phyloP scores from a whole-genome alignment of 2,329 filamentous ascomycete genomes.

The Myrmaecium sp. region DNA sequence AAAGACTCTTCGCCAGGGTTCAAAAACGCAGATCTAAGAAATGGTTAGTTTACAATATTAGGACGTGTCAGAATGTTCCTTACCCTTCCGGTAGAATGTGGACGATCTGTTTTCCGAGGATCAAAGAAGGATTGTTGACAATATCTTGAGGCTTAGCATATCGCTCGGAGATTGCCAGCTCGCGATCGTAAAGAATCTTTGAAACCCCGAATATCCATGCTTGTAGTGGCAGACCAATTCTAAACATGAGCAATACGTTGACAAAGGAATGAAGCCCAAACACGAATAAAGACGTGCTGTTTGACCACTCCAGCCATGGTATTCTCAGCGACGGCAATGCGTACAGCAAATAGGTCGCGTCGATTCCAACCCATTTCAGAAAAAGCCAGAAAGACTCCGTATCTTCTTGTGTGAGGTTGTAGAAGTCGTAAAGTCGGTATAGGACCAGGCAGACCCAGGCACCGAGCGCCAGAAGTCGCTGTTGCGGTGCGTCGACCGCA shows the following conservation, averaged over 20 bases:
- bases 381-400: slow-evolving; percentile 80
- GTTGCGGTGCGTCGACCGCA: slow-evolving; percentile 75
- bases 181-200: slow-evolving; percentile 79
- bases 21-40: slow-evolving; percentile 55
- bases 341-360: slow-evolving; percentile 71
- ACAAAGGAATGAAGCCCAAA: slow-evolving; percentile 56
- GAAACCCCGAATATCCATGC: slow-evolving; percentile 55
- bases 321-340: slow-evolving; percentile 75
- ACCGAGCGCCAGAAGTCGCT: slow-evolving; percentile 73
- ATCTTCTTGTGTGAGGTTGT: slow-evolving; percentile 60
- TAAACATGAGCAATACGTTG: slow-evolving; percentile 85
- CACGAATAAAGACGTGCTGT: slow-evolving; percentile 50
- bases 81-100: slow-evolving; percentile 91
- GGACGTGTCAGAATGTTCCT: slow-evolving; percentile 9
- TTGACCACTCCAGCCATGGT: slow-evolving; percentile 90
- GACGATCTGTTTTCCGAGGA: slow-evolving; percentile 91
- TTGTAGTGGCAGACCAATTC: slow-evolving; percentile 63
- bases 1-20: slow-evolving; percentile 71
- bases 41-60: slow-evolving; percentile 4
- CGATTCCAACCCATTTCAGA: slow-evolving; percentile 81
- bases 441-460: slow-evolving; percentile 60
- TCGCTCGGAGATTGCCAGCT: slow-evolving; percentile 83
- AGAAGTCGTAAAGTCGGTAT: slow-evolving; percentile 81
- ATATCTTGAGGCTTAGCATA: slow-evolving; percentile 79
- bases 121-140: slow-evolving; percentile 80